A percentile compares a stretch with the other conserved stretches of the same genome.
Evolutionary conservation across 2,329 filamentous ascomycete genomes (phyloP).

Genomic region (Sarocladium kiliense): DNA sequence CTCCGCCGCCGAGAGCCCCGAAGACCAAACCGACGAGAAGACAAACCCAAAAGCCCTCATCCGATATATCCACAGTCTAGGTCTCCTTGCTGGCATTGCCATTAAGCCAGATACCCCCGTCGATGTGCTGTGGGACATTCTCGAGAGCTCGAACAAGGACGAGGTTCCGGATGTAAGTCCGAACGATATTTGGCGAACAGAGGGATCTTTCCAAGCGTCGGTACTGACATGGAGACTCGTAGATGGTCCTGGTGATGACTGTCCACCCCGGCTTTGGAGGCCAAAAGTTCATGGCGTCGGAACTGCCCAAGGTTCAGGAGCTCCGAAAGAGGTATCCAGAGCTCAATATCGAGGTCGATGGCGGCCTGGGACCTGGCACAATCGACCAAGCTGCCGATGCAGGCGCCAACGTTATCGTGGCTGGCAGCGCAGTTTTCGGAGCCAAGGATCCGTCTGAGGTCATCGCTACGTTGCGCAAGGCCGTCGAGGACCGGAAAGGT

Average conservation of each 20-base stretch:
- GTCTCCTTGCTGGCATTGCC: constrained; percentile 87
- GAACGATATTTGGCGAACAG: not conserved
- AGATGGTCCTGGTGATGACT: constrained; percentile 99
- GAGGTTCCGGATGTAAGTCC: constrained; percentile 85
- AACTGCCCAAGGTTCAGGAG: constrained; percentile 87
- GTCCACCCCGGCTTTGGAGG: constrained; percentile 96
- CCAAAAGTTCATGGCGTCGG: constrained; percentile 96
- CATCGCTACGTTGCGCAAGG: constrained; percentile 72
- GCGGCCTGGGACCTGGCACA: constrained; percentile 79
- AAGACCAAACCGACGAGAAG: constrained; percentile 59
- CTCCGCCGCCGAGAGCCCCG: constrained; percentile 75
- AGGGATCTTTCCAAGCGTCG: not conserved
- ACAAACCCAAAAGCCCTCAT: constrained; percentile 84
- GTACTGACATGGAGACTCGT: constrained; percentile 8
- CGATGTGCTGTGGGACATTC: constrained; percentile 85
- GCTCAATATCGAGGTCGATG: constrained; percentile 96
- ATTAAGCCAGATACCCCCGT: constrained; percentile 91
- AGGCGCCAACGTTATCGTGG: constrained; percentile 96
- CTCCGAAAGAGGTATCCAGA: constrained; percentile 81
- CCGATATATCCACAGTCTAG: constrained; percentile 81
- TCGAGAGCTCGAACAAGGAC: constrained; percentile 65
- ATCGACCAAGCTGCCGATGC: constrained; percentile 93
- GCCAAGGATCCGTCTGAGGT: constrained; percentile 84
- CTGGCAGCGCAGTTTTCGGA: constrained; percentile 92
- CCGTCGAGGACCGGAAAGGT: constrained; percentile 60